These are phyloP conservation scores for Pleurotus ostreatus DNA, from an alignment of 768 basidiomycete genomes.

Conservation along the genomic window DNA sequence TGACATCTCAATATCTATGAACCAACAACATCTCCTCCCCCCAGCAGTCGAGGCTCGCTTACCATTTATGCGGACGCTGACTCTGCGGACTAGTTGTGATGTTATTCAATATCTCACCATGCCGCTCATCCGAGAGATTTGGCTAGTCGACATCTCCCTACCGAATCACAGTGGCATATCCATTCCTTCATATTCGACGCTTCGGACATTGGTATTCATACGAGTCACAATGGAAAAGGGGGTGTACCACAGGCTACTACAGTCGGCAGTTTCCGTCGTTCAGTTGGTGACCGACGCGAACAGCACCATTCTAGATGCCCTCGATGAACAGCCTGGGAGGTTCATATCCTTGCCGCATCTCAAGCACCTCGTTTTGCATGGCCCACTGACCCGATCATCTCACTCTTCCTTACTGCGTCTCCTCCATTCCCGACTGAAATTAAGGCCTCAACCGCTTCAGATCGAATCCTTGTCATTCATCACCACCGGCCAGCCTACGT, in stretches of 20 bases:
- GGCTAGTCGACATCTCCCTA: background rate
- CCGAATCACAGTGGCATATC: background rate
- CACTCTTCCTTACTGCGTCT: too few relatives aligned
- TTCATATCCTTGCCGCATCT: background rate
- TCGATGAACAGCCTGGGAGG: background rate
- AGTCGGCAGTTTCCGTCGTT: background rate
- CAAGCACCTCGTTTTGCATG: background rate
- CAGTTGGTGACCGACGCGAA: background rate
- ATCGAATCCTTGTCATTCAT: too few relatives aligned
- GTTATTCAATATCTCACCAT: background rate
- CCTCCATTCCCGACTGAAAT: too few relatives aligned
- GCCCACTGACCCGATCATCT: background rate
- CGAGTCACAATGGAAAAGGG: background rate
- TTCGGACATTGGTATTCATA: background rate
- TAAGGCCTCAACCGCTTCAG: too few relatives aligned
- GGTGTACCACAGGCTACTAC: background rate
- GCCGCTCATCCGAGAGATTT: constrained; percentile 1
- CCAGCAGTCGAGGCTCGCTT: background rate
- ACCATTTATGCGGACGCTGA: background rate
- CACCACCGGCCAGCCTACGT: too few relatives aligned
- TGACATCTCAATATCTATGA: background rate
- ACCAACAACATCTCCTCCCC: background rate
- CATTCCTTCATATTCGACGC: background rate
- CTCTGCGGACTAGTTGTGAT: background rate
- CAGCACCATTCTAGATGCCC: background rate